Base-by-base conservation (phyloP, 768 basidiomycete species). In the Daedalea quercina region DNA sequence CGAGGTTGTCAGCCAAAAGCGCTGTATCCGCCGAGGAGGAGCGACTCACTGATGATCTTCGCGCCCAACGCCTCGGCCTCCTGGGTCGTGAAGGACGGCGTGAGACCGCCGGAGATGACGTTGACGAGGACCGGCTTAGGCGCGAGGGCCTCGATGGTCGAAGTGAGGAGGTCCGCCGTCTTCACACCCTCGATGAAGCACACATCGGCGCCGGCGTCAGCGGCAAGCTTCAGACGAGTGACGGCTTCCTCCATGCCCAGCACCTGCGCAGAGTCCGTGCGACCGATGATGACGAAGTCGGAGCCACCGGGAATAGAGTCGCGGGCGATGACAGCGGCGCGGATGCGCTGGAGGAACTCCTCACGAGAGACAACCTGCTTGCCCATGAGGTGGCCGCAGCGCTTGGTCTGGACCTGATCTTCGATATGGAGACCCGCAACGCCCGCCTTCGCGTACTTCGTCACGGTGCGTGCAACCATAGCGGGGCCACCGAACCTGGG, bases 181-280 rank as follows among this genome's bases (percentile, higher is more conserved):
- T 80, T 80, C 25, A 88, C 85, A 40, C 87, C 87, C 65, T 89
- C 87, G 33, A 88, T 87, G 68, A 90, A 90, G 66, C 85, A 88
- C 12, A 86, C 85, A 60, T 90, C 87, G 0, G 87, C 87, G 26
- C 87, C 87, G 9, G 78, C 82, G 53, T 82, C 83, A 0, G 84
- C 78, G 9, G 87, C 87, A 20, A 88, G 75, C 65, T 83, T 79
- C 54, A 89, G 71, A 25, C 87, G 78, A 9, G 61, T 67, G 47
- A 87, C 52, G 0, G 86, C 86, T 67, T 88, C 87, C 23, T 88
- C 85, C 85, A 87, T 87, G 25, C 86, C 87, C 25, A 86, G 73
- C 7, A 84, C 84, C 63, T 89, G 87, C 1, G 85, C 85, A 1
- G 85, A 85, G 64, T 89, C 87, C 2, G 87, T 88, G 44, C 87